Percentiles rank a stretch among this genome's conserved stretches.
Evolutionary conservation across 2,329 filamentous ascomycete species (phyloP).

Genomic region (Chrysoporthe puriensis): DNA sequence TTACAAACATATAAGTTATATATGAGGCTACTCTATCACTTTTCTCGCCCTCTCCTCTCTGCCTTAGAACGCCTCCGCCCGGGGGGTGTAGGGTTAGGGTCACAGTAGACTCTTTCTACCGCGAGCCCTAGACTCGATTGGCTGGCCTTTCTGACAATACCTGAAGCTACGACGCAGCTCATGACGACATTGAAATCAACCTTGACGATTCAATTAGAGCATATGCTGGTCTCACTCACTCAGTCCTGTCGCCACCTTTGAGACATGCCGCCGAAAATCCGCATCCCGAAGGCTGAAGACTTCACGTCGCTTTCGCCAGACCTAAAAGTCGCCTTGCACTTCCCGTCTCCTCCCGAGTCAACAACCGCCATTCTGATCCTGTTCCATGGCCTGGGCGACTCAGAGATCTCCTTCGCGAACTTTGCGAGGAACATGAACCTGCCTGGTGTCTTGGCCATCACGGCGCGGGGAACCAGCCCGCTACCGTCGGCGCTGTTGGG

Average conservation of each 20-base stretch:
- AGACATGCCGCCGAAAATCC: conserved; percentile 46
- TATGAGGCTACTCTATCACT: too few species aligned
- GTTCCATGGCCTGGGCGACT: conserved; percentile 84
- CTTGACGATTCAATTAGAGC: not conserved
- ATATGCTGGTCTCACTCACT: not conserved
- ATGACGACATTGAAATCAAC: not conserved
- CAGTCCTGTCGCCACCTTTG: not conserved
- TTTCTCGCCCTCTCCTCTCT: too few species aligned
- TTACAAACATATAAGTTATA: too few species aligned
- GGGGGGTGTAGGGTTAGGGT: conserved; percentile 33
- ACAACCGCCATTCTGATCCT: conserved; percentile 78
- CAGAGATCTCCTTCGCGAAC: conserved; percentile 66
- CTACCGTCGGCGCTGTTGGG: conserved; percentile 71
- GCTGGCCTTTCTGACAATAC: not conserved
- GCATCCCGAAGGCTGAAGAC: conserved; percentile 55
- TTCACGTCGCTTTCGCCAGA: conserved; percentile 48
- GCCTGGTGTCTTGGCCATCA: conserved; percentile 76
- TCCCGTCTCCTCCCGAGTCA: conserved; percentile 58
- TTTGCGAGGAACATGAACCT: conserved; percentile 72
- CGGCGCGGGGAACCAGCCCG: conserved; percentile 70
- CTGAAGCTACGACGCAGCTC: too few species aligned
- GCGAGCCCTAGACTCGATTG: too few species aligned
- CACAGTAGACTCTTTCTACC: too few species aligned
- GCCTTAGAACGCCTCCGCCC: too few species aligned
- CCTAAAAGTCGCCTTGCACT: conserved; percentile 51